Evolutionary conservation across 2,329 filamentous ascomycete species (phyloP), one percentile per base, ranked within the genome.

Genomic region (Tolypocladium paradoxum): DNA sequence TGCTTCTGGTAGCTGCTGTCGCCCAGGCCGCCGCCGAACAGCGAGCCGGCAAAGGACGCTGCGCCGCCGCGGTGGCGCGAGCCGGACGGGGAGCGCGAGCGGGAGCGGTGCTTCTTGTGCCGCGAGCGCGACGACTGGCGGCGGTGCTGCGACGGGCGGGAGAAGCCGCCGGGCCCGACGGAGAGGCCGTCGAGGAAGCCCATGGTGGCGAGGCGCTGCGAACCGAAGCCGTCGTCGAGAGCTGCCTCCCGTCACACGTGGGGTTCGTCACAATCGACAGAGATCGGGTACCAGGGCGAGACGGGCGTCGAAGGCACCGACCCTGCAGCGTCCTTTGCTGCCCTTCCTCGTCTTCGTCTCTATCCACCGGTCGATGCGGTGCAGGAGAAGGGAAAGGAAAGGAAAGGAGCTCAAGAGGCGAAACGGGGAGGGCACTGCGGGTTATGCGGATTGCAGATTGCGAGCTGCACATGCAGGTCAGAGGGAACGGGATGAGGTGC

Each of bases 21-120:
- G 53, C 50, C 51, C 9, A 56, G 61, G 47, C 61, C 60, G 56
- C 64, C 29, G 38, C 27, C 37, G 54, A 70, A 66, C 48, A 68
- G 57, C 29, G 67, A 67, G 53, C 62, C 64, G 55, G 61, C 61
- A 49, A 66, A 58, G 51, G 67, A 71, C 50, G 62, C 63, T 31
- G 64, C 64, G 58, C 61, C 57, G 46, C 66, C 64, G 55, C 60
- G 58, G 43, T 14, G 43, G 22, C 34, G 50, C 43, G 50, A 75
- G 49, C 69, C 67, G 53, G 68, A 71, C 50, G 67, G 64, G 38
- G 70, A 76, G 49, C 66, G 66, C 49, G 68, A 69, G 50, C 67
- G 65, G 22, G 69, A 70, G 40, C 62, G 64, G 52, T 58, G 64
- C 60, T 68, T 69, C 60, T 67, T 68, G 55, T 59, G 57, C 50